Evolutionary conservation across 1,284 basidiomycete genomes (phyloP), one percentile per base, ranked within the genome.

Genomic region (Gymnopus androsaceus): DNA sequence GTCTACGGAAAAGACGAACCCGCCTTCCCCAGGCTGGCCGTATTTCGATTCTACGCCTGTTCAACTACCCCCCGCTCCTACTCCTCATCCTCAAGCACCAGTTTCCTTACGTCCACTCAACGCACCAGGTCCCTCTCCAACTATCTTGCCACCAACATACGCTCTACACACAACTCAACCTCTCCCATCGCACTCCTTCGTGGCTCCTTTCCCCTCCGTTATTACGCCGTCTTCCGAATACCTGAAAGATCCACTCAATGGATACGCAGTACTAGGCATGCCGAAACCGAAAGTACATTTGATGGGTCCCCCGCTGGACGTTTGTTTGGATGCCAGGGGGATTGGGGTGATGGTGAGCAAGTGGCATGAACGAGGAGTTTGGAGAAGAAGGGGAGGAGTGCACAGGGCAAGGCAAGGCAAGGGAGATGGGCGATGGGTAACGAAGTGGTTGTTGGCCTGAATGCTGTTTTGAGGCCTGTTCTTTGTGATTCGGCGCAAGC

Each of bases 401-500:
- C 5, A n/a, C 7, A 21, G 19, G 21, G 21, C 19, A 19, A 21
- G n/a, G n/a, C n/a, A 42, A 9, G 40, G 21, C 6, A 42, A 42
- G 40, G n/a, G 79, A 57, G 81, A 89, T 57, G 80, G 82, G 0
- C 77, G 92, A 15, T 98, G 91, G 69, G 85, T 89, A 0, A 76
- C n/a, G 95, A 42, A 90, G 80, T 54, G 92, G 94, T 0, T 98
- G 95, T 70, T 80, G 89, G 61, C 94, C 95, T 7, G n/a, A 98
- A 98, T 65, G 92, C 89, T 0, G 90, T 95, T 3, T 69, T 98
- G 11, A 76, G 92, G 1, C 93, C 94, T 0, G 78, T 94, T 30
- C 68, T 94, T 17, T 87, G 89, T 63, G 70, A 69, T 36, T n/a
- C n/a, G n/a, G n/a, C n/a, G n/a, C n/a, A n/a, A n/a, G n/a, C n/a